Percentiles rank a stretch among this genome's conserved stretches.
Evolutionary conservation across 345 rosid species (phyloP).

Genomic region (Conringia planisiliqua): DNA sequence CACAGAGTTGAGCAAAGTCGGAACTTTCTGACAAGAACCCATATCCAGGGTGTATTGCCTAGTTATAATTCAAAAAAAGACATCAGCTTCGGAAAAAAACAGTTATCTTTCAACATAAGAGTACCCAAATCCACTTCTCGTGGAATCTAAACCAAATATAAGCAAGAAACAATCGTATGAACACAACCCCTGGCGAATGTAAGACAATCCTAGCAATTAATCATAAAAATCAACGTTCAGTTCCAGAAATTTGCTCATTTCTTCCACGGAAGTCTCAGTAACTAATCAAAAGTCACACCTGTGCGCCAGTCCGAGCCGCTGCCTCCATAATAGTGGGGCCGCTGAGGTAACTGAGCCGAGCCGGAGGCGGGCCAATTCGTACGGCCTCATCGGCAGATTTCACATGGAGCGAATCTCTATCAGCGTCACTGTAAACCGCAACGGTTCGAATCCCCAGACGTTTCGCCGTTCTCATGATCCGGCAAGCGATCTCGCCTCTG

Average conservation of each 20-base stretch:
- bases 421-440: conserved; percentile 91
- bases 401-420: conserved; percentile 73
- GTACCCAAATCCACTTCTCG: not conserved
- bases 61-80: conserved; percentile 20
- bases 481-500: conserved; percentile 86
- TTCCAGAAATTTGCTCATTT: not conserved
- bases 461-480: conserved; percentile 78
- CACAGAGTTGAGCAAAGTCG: conserved; percentile 78
- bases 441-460: conserved; percentile 76
- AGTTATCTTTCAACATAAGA: not conserved
- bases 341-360: conserved; percentile 76
- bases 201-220: not conserved
- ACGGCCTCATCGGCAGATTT: conserved; percentile 88
- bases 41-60: conserved; percentile 95
- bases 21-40: conserved; percentile 91
- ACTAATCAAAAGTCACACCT: conserved; percentile 39
- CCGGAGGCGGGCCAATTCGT: conserved; percentile 73
- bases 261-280: not conserved
- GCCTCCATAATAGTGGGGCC: conserved; percentile 64
- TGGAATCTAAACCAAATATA: not conserved
- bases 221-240: not conserved
- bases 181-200: not conserved
- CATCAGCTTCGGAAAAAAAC: conserved; percentile 18
- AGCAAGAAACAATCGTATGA: not conserved
- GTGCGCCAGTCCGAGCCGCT: conserved; percentile 78